A percentile compares a stretch with the other conserved stretches of the same genome.
Evolutionary conservation across 352 stramenopile genomes (phyloP).

Genomic region (Pythium monospermum): DNA sequence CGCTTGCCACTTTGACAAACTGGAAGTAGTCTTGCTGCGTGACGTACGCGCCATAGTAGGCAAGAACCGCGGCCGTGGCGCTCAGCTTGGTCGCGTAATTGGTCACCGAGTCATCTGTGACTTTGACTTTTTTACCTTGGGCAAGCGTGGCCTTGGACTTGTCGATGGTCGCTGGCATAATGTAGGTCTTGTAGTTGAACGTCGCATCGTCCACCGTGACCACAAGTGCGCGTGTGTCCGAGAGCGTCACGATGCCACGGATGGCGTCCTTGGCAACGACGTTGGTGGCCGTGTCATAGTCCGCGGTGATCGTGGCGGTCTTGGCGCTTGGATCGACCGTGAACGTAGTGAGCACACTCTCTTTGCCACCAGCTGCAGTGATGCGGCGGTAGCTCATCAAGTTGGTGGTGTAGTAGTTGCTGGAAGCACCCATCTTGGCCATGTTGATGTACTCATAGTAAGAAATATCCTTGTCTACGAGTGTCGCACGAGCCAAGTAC

Average conservation of each 20-base stretch:
- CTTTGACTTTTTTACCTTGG: constrained; percentile 15
- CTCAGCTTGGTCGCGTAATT: constrained; percentile 39
- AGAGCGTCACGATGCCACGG: constrained; percentile 52
- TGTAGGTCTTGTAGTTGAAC: constrained; percentile 17
- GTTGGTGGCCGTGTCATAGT: constrained; percentile 21
- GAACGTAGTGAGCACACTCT: constrained; percentile 50
- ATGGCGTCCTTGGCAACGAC: constrained; percentile 24
- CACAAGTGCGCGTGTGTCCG: constrained; percentile 36
- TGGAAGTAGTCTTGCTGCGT: constrained; percentile 24
- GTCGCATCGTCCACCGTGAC: constrained; percentile 20
- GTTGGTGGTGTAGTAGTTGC: constrained; percentile 34
- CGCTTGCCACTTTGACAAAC: constrained; percentile 28
- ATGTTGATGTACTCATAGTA: constrained; percentile 51
- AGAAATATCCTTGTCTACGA: constrained; percentile 17
- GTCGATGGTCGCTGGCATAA: constrained; percentile 29
- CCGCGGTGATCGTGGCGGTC: constrained; percentile 18
- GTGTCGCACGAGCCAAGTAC: constrained; percentile 40
- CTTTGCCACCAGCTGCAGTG: constrained; percentile 2
- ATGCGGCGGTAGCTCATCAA: constrained; percentile 40
- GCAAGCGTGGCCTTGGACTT: constrained; percentile 13
- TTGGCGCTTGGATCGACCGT: constrained; percentile 29
- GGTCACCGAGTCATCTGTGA: constrained; percentile 24
- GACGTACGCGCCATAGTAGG: constrained; percentile 42
- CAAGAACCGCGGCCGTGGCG: constrained; percentile 32
- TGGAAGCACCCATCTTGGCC: constrained; percentile 35